Percentiles rank a stretch among this genome's conserved stretches.
Conservation (phyloP, 352 stramenopile species). For the Globisporangium mamillatum region DNA sequence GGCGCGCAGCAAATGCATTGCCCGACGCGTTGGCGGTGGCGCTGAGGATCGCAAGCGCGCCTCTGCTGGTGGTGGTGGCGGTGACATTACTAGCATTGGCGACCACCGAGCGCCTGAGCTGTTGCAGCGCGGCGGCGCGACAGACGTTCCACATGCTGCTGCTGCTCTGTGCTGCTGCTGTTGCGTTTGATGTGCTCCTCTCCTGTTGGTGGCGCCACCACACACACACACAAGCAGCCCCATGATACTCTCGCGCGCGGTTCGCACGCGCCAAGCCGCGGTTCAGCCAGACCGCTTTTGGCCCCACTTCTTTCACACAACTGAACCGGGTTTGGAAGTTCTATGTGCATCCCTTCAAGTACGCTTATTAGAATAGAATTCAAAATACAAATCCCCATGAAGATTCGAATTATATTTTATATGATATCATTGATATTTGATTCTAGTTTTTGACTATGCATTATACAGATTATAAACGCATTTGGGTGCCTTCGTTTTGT, state of each 20-base stretch:
- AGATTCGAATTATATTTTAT: neutral
- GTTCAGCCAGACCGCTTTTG: neutral
- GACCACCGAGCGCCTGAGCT: constrained; percentile 29
- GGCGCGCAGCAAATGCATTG: neutral
- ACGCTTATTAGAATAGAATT: neutral
- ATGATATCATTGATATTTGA: neutral
- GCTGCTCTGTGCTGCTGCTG: neutral
- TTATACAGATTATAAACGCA: neutral
- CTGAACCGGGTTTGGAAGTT: neutral
- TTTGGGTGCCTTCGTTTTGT: neutral
- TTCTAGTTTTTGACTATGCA: neutral
- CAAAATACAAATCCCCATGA: neutral
- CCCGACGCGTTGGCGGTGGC: neutral
- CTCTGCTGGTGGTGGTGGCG: neutral
- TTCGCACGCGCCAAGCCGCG: neutral
- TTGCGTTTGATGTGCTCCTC: constrained; percentile 12
- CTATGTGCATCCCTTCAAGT: neutral
- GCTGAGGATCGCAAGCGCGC: neutral
- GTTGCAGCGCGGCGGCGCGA: constrained; percentile 42
- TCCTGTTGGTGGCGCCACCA: constrained; percentile 3
- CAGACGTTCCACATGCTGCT: constrained; percentile 54
- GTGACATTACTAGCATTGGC: constrained; percentile 10
- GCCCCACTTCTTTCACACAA: neutral
- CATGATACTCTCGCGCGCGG: constrained; percentile 1
- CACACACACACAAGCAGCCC: neutral